phyloP scores from a whole-genome alignment of 306 rosid genomes.

The Glycine latifolia region DNA sequence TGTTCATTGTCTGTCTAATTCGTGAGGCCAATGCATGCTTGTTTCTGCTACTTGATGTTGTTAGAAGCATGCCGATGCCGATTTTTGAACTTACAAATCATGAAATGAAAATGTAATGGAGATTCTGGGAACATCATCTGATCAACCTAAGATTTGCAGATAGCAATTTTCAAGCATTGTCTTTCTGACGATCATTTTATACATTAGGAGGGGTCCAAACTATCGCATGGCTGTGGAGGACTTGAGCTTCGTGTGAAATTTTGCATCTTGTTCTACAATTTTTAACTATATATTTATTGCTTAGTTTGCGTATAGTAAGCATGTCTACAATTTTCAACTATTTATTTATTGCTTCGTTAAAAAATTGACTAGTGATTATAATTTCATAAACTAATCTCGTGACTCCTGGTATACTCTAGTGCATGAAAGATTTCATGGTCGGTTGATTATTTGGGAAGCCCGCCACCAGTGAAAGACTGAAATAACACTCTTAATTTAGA shows the following conservation, averaged over 20 bases:
- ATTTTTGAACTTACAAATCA: conserved; percentile 34
- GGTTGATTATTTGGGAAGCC: no score
- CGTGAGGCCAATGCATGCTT: conserved; percentile 27
- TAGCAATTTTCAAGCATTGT: conserved; percentile 37
- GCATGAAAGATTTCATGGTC: no score
- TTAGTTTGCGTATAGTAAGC: neutral
- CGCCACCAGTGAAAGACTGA: no score
- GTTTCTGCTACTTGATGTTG: conserved; percentile 33
- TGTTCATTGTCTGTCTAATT: conserved; percentile 29
- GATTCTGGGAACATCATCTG: conserved; percentile 17
- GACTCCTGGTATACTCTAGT: no score
- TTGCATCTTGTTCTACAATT: conserved; percentile 14
- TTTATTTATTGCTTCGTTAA: neutral
- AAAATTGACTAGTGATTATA: neutral
- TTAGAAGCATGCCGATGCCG: conserved; percentile 44
- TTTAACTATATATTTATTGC: neutral
- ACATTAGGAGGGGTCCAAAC: conserved; percentile 38
- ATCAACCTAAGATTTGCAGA: conserved; percentile 35
- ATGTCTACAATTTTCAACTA: neutral
- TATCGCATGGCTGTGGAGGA: conserved; percentile 38
- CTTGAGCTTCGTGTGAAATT: conserved; percentile 43
- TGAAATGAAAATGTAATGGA: conserved; percentile 39
- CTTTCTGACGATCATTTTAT: conserved; percentile 34
- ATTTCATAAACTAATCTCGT: no score
- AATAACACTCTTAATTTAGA: no score